Conservation (phyloP, 306 rosid genomes). For the Pyrus pyrifolia region DNA sequence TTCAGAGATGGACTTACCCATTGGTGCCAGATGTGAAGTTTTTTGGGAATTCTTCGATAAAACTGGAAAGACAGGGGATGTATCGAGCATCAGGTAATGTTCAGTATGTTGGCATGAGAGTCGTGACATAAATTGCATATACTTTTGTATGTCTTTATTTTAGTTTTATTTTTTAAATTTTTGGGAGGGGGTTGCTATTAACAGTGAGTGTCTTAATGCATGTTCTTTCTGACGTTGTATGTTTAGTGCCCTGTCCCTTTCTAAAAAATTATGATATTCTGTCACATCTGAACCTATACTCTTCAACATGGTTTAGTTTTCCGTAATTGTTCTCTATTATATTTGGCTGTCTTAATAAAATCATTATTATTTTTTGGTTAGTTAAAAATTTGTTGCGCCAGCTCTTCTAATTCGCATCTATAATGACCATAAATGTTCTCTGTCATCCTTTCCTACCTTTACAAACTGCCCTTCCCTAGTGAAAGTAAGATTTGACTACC, state of each 20-base stretch:
- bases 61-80: constrained; percentile 87
- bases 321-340: background rate
- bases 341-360: background rate
- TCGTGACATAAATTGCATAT: background rate
- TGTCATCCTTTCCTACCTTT: background rate
- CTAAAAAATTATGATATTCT: background rate
- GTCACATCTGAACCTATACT: background rate
- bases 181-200: background rate
- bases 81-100: constrained; percentile 82
- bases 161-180: background rate
- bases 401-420: background rate
- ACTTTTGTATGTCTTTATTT: background rate
- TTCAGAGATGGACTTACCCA: constrained; percentile 98
- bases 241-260: background rate
- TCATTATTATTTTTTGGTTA: background rate
- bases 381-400: background rate
- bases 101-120: background rate
- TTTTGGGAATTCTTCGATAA: constrained; percentile 52
- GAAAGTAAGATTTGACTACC: background rate
- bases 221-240: background rate
- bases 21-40: constrained; percentile 86
- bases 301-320: background rate
- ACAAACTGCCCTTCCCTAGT: background rate
- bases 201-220: background rate
- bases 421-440: background rate